Base-by-base conservation (phyloP, 441 rosid species). In the Cnidoscolus chayamansa region DNA sequence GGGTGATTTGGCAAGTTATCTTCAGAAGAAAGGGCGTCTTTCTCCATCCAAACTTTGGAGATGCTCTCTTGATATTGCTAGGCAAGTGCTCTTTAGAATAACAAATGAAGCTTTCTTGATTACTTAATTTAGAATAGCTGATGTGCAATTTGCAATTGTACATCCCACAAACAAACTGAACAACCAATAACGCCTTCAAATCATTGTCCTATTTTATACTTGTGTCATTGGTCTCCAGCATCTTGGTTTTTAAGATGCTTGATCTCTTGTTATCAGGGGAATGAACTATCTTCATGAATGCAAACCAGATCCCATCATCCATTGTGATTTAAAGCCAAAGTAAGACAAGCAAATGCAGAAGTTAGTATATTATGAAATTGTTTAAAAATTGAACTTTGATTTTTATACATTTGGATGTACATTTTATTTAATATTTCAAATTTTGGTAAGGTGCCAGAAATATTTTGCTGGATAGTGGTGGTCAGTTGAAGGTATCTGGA, bases 371-470 rank as follows among this genome's bases (percentile, higher is more conserved):
- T 63, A 59, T 61, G 60, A 57, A 31, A 35, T 65, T 49, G n/a
- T 73, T 69, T 75, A 75, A 72, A 63, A n/a, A 64, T 59, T 35
- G 58, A 60, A 47, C 10, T 66, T 70, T 70, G 61, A 25, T 35
- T 72, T 68, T 49, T 75, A 67, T 74, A 79, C 68, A 47, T 10
- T 67, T 74, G 80, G 65, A 72, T 68, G 68, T 80, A 73, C 81
- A 80, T 64, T 80, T 86, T 40, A 80, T 79, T 86, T 92, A 88
- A 90, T 86, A 84, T 85, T 80, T 79, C 81, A 89, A 85, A 87
- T 89, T 85, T 88, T 85, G 83, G 88, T 87, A 94, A 94, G 99
- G 97, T 92, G 93, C 87, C 98, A 94, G 99, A 89, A 94, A 92
- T 87, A 81, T 94, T 87, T 90, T 92, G 94, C 93, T 92, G 91